phyloP scores from a whole-genome alignment of 2,329 filamentous ascomycete species.

The Aspergillus pseudonomiae region DNA sequence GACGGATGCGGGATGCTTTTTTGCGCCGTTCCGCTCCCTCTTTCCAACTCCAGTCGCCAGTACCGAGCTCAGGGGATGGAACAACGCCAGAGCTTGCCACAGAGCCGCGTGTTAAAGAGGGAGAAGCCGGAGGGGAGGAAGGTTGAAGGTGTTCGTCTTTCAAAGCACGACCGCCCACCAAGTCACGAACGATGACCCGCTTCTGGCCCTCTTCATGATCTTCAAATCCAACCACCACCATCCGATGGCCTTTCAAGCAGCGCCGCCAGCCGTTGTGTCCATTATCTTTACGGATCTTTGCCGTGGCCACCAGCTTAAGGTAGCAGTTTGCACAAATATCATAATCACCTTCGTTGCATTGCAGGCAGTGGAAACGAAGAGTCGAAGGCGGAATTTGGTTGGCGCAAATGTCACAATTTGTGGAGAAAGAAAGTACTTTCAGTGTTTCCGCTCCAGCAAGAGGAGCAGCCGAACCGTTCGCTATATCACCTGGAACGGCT shows the following conservation, averaged over 20 bases:
- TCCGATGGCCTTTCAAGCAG: slow-evolving; percentile 78
- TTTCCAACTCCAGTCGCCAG: slow-evolving; percentile 48
- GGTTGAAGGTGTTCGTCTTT: slow-evolving; percentile 57
- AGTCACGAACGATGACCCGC: slow-evolving; percentile 68
- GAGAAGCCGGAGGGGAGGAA: slow-evolving; percentile 23
- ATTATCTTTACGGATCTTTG: slow-evolving; percentile 72
- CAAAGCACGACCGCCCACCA: slow-evolving; percentile 76
- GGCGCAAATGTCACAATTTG: slow-evolving; percentile 77
- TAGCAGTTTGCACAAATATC: slow-evolving; percentile 85
- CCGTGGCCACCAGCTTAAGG: slow-evolving; percentile 62
- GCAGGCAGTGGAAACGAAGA: slow-evolving; percentile 77
- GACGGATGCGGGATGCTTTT: slow-evolving; percentile 39
- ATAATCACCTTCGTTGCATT: slow-evolving; percentile 79
- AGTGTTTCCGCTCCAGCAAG: slow-evolving; percentile 55
- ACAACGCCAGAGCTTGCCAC: slow-evolving; percentile 17
- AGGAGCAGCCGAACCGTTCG: slow-evolving; percentile 34
- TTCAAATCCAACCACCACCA: slow-evolving; percentile 78
- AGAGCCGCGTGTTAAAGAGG: background rate
- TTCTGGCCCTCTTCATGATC: slow-evolving; percentile 68
- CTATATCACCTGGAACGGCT: slow-evolving; percentile 22
- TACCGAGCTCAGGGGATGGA: slow-evolving; percentile 30
- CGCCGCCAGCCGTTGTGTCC: slow-evolving; percentile 81
- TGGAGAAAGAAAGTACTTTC: slow-evolving; percentile 71
- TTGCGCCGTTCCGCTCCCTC: slow-evolving; percentile 43
- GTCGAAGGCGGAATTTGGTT: slow-evolving; percentile 70